These are phyloP conservation scores for Linum tenue DNA, from an alignment of 345 rosid genomes.

Conservation along the genomic window DNA sequence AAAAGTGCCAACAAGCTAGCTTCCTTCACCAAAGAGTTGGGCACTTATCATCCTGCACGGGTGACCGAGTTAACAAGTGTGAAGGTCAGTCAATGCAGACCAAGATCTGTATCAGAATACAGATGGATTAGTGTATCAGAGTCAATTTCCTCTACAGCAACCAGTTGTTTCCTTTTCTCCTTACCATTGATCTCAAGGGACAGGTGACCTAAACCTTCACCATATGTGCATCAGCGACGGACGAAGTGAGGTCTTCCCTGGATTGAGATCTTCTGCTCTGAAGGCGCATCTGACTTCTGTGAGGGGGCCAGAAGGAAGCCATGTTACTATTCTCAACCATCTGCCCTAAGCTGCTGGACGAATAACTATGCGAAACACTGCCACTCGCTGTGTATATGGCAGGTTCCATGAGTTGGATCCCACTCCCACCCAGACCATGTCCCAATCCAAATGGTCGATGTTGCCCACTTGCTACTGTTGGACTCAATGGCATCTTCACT, in stretches of 20 bases:
- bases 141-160: too few species aligned
- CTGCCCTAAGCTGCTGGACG: slow-evolving; percentile 90
- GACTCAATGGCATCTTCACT: slow-evolving; percentile 86
- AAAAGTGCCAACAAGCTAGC: too few species aligned
- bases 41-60: too few species aligned
- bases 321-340: slow-evolving; percentile 58
- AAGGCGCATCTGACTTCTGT: slow-evolving; percentile 81
- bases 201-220: slow-evolving; percentile 46
- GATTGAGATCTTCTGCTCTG: slow-evolving; percentile 98
- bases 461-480: slow-evolving; percentile 50
- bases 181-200: too few species aligned
- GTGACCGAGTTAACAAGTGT: too few species aligned
- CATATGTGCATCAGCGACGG: slow-evolving; percentile 66
- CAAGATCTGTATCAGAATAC: too few species aligned
- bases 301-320: slow-evolving; percentile 81
- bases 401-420: slow-evolving; percentile 69
- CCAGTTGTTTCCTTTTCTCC: too few species aligned
- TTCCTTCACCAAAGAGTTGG: too few species aligned
- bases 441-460: slow-evolving; percentile 71
- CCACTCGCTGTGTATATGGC: slow-evolving; percentile 65
- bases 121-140: too few species aligned
- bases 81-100: too few species aligned
- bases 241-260: slow-evolving; percentile 90
- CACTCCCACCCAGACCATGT: slow-evolving; percentile 50
- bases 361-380: slow-evolving; percentile 77